Evolutionary conservation across 2,329 filamentous ascomycete species (phyloP).

Genomic region (Knufia fluminis): DNA sequence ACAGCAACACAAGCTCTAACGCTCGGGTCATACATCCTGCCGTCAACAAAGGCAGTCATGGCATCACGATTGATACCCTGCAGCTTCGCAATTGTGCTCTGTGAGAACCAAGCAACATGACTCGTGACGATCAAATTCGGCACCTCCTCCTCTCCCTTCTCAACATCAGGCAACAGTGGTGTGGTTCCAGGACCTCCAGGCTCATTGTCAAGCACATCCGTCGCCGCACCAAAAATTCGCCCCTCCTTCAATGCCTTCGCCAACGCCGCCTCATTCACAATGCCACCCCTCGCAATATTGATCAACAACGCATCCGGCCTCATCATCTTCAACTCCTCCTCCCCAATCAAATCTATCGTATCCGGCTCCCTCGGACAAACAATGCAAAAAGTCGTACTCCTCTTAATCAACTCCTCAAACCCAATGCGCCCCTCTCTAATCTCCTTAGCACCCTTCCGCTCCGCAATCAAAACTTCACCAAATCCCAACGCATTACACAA

Average conservation of each 20-base stretch:
- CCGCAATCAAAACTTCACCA: slow-evolving; percentile 39
- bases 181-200: slow-evolving; percentile 37
- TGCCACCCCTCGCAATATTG: slow-evolving; percentile 43
- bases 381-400: slow-evolving; percentile 27
- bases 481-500: slow-evolving; percentile 40
- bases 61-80: slow-evolving; percentile 4
- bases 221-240: slow-evolving; percentile 40
- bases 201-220: slow-evolving; percentile 43
- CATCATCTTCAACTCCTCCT: slow-evolving; percentile 38
- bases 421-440: slow-evolving; percentile 12
- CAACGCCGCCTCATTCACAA: slow-evolving; percentile 43
- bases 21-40: slow-evolving; percentile 4
- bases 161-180: slow-evolving; percentile 32
- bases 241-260: slow-evolving; percentile 37
- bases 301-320: slow-evolving; percentile 37
- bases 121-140: slow-evolving; percentile 45
- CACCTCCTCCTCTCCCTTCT: slow-evolving; percentile 30
- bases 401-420: slow-evolving; percentile 27
- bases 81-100: slow-evolving; percentile 39
- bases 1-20: slow-evolving; percentile 6
- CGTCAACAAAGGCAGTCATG: slow-evolving; percentile 6
- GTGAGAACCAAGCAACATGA: slow-evolving; percentile 45
- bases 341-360: slow-evolving; percentile 29
- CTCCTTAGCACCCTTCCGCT: slow-evolving; percentile 31
- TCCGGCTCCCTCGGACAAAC: slow-evolving; percentile 26